Base-by-base conservation (phyloP, 2,329 filamentous ascomycete species). In the Teratosphaeria zuluensis region DNA sequence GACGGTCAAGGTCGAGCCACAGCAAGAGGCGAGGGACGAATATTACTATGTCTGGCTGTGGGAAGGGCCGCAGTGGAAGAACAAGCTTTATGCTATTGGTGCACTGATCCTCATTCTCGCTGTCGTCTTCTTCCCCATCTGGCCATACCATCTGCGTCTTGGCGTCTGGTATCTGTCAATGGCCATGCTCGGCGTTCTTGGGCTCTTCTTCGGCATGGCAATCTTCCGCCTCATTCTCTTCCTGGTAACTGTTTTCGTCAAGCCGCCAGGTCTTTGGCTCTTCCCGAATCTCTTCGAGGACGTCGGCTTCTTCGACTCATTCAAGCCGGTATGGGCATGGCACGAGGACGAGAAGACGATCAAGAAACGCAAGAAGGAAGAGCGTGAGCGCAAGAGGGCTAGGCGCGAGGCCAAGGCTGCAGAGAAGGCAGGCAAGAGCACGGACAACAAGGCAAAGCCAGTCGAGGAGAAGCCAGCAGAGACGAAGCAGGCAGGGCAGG, bases 221-320 rank as follows among this genome's bases (percentile, higher is more conserved):
- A 95, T 99, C 70, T 91, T 99, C 83, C 86, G 94, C 61, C 82
- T 97, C 58, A 95, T 99, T 61, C 80, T 99, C 31, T 99, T 99
- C 79, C 87, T 90, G 72, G 76, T 95, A 72, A 97, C 94, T 24
- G 91, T 95, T 75, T 95, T 97, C 70, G 80, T 82, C 16, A 80
- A 84, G 0, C 79, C 92, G 3, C 94, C 94, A 2, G 94, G 94
- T 68, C 80, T 99, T n/a, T 99, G 94, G 94, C 81, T 99, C 52
- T 99, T 92, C 77, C 94, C 94, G 54, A 99, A 99, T 72, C 78
- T 99, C 21, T 99, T 96, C 79, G 94, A 99, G 74, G 94, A 99
- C 72, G 94, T 99, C 31, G 95, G 92, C 7, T 97, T 99, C 77
- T 88, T 99, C 75, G 94, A 99, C 73, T 95, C 89, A 69, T 99